Evolutionary conservation across 371 early-diverging fungal genomes (phyloP).

Genomic region (Vittaforma corneae): DNA sequence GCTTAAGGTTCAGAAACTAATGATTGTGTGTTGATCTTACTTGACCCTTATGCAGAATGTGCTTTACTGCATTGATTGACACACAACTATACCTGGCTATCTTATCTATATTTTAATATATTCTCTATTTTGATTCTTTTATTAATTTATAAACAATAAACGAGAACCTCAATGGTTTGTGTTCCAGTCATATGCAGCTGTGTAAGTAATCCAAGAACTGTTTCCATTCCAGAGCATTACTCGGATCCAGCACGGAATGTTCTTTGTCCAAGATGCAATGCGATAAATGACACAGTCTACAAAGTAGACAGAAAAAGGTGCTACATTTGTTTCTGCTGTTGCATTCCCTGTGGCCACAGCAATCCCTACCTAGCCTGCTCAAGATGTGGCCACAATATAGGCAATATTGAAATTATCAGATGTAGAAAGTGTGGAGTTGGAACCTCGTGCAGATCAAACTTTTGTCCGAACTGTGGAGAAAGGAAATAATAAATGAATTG

Average conservation of each 20-base stretch:
- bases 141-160: background rate
- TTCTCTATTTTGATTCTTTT: too few relatives aligned
- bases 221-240: background rate
- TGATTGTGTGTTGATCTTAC: too few relatives aligned
- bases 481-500: slow-evolving; percentile 7
- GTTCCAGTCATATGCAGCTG: slow-evolving; percentile 6
- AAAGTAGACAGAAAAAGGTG: slow-evolving; percentile 17
- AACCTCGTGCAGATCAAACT: slow-evolving; percentile 10
- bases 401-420: slow-evolving; percentile 7
- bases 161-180: background rate
- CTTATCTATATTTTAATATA: too few relatives aligned
- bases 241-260: background rate
- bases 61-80: too few relatives aligned
- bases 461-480: slow-evolving; percentile 30
- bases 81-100: too few relatives aligned
- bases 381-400: slow-evolving; percentile 8
- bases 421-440: slow-evolving; percentile 17
- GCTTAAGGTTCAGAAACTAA: too few relatives aligned
- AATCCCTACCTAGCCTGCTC: slow-evolving; percentile 31
- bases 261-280: background rate
- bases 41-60: too few relatives aligned
- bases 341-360: slow-evolving; percentile 14
- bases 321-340: slow-evolving; percentile 13
- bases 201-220: background rate
- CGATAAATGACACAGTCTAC: background rate